Percentiles rank a stretch among this genome's conserved stretches.
Conservation (phyloP, 2,329 filamentous ascomycete genomes). For the Alternaria incomplexa region DNA sequence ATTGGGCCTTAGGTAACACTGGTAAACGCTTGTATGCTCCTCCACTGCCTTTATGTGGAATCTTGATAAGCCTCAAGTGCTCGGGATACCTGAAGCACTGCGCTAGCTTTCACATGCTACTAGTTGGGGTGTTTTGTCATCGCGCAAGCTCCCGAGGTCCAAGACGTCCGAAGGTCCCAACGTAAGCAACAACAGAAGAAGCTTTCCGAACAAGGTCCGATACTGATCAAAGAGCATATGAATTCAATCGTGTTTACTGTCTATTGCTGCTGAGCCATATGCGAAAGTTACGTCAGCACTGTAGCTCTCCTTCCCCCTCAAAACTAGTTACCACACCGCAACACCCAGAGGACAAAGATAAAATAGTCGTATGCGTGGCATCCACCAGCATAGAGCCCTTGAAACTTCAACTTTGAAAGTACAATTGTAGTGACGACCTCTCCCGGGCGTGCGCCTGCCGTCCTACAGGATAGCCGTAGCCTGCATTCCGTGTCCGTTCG, state of each 20-base stretch:
- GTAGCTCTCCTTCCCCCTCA: neutral
- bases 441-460: constrained; percentile 7
- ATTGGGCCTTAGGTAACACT: neutral
- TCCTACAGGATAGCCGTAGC: neutral
- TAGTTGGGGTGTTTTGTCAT: neutral
- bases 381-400: neutral
- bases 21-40: neutral
- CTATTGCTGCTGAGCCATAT: neutral
- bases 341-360: constrained; percentile 4
- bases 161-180: neutral
- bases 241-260: neutral
- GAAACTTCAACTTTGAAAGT: neutral
- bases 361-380: constrained; percentile 1
- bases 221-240: neutral
- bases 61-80: neutral
- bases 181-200: neutral
- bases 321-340: constrained; percentile 5
- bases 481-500: constrained; percentile 15
- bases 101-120: constrained; percentile 4
- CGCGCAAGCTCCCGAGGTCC: neutral
- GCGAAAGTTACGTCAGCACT: constrained; percentile 1
- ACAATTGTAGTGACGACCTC: constrained; percentile 2
- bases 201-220: neutral
- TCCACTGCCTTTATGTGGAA: neutral
- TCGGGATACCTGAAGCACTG: neutral